These are phyloP conservation scores for Leccinum barrowsii DNA, from an alignment of 768 basidiomycete species.

Conservation along the genomic window DNA sequence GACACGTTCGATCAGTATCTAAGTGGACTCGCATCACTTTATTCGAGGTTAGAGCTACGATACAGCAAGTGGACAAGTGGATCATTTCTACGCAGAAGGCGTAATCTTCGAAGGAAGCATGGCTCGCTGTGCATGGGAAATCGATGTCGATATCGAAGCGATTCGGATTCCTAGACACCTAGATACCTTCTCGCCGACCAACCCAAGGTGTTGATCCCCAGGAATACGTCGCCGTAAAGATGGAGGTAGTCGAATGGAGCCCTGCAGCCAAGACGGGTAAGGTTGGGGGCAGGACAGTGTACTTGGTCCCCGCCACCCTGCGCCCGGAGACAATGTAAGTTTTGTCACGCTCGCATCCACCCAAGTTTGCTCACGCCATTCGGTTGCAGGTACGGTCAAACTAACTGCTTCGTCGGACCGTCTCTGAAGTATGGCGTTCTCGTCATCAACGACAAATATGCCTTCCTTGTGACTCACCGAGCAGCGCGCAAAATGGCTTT, in stretches of 20 bases:
- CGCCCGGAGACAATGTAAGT: slow-evolving; percentile 92
- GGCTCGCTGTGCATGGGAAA: too few species aligned
- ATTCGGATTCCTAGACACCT: too few species aligned
- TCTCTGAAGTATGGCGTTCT: slow-evolving; percentile 90
- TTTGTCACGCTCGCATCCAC: slow-evolving; percentile 4
- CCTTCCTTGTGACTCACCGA: slow-evolving; percentile 85
- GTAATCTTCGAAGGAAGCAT: too few species aligned
- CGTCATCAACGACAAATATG: slow-evolving; percentile 80
- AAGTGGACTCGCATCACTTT: too few species aligned
- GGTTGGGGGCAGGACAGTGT: slow-evolving; percentile 77
- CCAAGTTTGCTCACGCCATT: background rate
- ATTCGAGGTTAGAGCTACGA: too few species aligned
- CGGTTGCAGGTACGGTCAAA: slow-evolving; percentile 84
- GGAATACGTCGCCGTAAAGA: slow-evolving; percentile 93
- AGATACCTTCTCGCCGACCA: too few species aligned
- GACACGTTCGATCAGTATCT: too few species aligned
- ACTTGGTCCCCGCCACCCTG: slow-evolving; percentile 94
- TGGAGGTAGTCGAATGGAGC: slow-evolving; percentile 88
- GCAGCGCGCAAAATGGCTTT: slow-evolving; percentile 97
- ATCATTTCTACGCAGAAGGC: too few species aligned
- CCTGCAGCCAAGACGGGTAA: slow-evolving; percentile 61
- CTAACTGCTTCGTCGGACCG: slow-evolving; percentile 94
- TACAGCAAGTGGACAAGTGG: too few species aligned
- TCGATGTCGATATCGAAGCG: too few species aligned
- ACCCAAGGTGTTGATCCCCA: slow-evolving; percentile 82